Base-by-base conservation (phyloP, 345 rosid genomes). In the Corchorus olitorius region DNA sequence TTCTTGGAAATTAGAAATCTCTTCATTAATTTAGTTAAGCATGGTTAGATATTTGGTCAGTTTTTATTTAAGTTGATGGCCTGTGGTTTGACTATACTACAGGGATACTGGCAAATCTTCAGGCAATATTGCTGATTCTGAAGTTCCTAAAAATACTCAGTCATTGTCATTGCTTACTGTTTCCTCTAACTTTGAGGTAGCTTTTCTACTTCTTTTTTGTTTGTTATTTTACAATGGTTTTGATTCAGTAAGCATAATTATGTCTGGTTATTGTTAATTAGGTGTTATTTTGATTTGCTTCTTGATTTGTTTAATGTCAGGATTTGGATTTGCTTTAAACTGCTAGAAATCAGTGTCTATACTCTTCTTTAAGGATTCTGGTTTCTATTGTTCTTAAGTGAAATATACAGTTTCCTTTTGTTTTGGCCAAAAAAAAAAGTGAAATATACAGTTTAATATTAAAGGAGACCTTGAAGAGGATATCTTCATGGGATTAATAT, bases 151-250 rank as follows among this genome's bases (percentile, higher is more conserved):
- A 79, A 81, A 78, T 77, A 84, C 55, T 69, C 93, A 83, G 75
- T 72, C 86, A 56, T 77, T 81, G 16, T 81, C 90, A 59, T 84
- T 86, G 76, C 77, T 89, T 62, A 85, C 93, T 13, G 87, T 91
- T 78, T 91, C 95, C 73, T 91, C 94, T 63, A 92, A 92, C 78
- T 92, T 90, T 83, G 93, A 90, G 94, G 97, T 92, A 85, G 39
- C 45, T 33, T 66, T 16, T 50, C n/a, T 37, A 68, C 65, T 20
- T 55, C 66, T 59, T 65, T 64, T 65, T 17, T 27, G 58, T 69
- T 69, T 46, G 3, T 33, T 41, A 69, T 50, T 49, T 39, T 39
- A n/a, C 33, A 41, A 4, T 65, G 48, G 13, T 64, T 64, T 64
- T 37, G 49, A 64, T 64, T 68, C 8, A 69, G 59, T 50, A 7